Conservation (phyloP, 2,329 filamentous ascomycete species). For the Periconia sp. region DNA sequence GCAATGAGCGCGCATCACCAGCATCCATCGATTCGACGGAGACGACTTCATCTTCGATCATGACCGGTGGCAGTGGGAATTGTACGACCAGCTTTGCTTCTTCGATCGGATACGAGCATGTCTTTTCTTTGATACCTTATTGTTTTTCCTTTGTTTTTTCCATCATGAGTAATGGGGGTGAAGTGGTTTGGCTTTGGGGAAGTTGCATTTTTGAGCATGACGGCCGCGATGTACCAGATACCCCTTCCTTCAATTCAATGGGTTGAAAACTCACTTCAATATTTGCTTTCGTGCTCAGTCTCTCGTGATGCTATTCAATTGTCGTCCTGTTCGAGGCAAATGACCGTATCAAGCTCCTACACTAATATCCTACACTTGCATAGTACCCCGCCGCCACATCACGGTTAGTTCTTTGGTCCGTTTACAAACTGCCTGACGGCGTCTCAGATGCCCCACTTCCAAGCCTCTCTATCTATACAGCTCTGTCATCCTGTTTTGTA, state of each 20-base stretch:
- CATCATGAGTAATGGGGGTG: background rate
- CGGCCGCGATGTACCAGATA: slow-evolving; percentile 7
- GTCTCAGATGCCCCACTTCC: background rate
- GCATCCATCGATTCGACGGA: slow-evolving; percentile 4
- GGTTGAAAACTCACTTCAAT: background rate
- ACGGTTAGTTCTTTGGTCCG: background rate
- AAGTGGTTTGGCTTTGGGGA: background rate
- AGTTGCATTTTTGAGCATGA: slow-evolving; percentile 5
- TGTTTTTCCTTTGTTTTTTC: slow-evolving; percentile 2
- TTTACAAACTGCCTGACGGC: background rate
- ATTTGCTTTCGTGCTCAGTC: background rate
- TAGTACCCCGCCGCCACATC: background rate
- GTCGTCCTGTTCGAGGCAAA: too few relatives aligned
- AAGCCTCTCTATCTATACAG: too few relatives aligned
- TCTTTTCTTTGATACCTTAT: slow-evolving; percentile 3
- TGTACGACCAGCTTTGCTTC: background rate
- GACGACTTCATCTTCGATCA: background rate
- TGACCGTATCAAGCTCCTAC: background rate
- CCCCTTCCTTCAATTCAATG: slow-evolving; percentile 6
- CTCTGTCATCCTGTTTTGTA: too few relatives aligned
- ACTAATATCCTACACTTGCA: background rate
- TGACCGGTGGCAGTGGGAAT: background rate
- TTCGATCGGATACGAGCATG: background rate
- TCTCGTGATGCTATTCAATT: background rate
- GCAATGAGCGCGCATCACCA: background rate